Conservation (phyloP, 495 filamentous ascomycete genomes). For the Copromyces sp. region DNA sequence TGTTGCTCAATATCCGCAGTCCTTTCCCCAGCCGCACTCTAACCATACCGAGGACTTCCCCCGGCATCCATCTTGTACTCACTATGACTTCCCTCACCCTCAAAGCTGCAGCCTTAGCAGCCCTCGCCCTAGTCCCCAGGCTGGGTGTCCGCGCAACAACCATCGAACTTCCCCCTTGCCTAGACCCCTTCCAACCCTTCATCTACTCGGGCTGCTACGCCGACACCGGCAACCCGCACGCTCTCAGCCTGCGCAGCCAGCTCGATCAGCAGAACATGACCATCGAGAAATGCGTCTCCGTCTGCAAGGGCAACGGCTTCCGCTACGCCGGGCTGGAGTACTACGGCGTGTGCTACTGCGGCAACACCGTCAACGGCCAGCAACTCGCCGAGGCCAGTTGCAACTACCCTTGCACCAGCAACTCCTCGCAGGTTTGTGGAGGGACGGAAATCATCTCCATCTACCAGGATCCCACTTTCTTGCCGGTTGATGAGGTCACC, state of each 20-base stretch:
- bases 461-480: constrained; percentile 44
- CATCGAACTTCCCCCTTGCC: constrained; percentile 30
- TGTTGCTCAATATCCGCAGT: not conserved
- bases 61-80: not conserved
- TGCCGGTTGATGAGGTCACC: constrained; percentile 25
- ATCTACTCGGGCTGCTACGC: constrained; percentile 43
- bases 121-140: constrained; percentile 18
- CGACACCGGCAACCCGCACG: constrained; percentile 23
- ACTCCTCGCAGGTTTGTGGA: constrained; percentile 37
- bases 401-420: constrained; percentile 36
- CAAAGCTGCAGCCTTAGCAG: constrained; percentile 23
- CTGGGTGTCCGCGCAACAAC: constrained; percentile 23
- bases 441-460: constrained; percentile 36
- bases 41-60: not conserved
- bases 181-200: constrained; percentile 36
- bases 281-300: constrained; percentile 39
- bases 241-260: constrained; percentile 32
- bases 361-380: constrained; percentile 31
- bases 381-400: constrained; percentile 32
- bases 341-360: constrained; percentile 45
- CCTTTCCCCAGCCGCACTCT: not conserved
- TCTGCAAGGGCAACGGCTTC: constrained; percentile 47
- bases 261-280: constrained; percentile 35
- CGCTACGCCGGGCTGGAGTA: constrained; percentile 47
- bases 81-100: constrained; percentile 15